Evolutionary conservation across 345 rosid genomes (phyloP).

Genomic region (Brassica nigra): DNA sequence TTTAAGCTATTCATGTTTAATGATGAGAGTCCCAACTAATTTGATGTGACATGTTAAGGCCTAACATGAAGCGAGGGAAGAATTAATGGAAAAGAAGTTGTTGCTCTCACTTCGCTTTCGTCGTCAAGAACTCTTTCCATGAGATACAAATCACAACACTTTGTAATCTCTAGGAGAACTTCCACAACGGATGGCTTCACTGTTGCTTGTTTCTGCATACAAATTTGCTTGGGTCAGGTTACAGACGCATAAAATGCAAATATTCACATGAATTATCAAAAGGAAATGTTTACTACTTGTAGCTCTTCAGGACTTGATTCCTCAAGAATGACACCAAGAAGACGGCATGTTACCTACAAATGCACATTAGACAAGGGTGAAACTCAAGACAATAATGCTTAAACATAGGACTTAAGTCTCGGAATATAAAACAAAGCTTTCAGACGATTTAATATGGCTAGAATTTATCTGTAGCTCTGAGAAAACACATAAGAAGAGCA

Average conservation of each 20-base stretch:
- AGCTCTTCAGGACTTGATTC: slow-evolving; percentile 89
- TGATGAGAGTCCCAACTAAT: not conserved
- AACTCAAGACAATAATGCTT: not conserved
- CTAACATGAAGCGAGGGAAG: not conserved
- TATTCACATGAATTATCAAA: slow-evolving; percentile 6
- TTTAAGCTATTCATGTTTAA: not conserved
- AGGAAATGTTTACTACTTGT: slow-evolving; percentile 48
- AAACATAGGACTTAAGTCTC: not conserved
- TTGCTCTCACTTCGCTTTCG: slow-evolving; percentile 76
- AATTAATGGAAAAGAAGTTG: slow-evolving; percentile 4
- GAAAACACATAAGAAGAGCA: not conserved
- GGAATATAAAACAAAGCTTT: not conserved
- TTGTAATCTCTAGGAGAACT: slow-evolving; percentile 89
- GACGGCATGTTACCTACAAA: slow-evolving; percentile 90
- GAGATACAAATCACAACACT: slow-evolving; percentile 89
- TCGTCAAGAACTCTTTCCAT: slow-evolving; percentile 99
- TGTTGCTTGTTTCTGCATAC: slow-evolving; percentile 80
- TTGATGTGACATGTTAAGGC: not conserved
- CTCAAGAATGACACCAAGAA: slow-evolving; percentile 86
- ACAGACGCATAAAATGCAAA: not conserved
- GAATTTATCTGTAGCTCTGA: not conserved
- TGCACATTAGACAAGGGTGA: not conserved
- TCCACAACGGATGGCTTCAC: slow-evolving; percentile 89
- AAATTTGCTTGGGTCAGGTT: slow-evolving; percentile 20
- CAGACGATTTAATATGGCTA: not conserved